Conservation (phyloP, 108 stramenopile species). For the Cylindrotheca fusiformis region DNA sequence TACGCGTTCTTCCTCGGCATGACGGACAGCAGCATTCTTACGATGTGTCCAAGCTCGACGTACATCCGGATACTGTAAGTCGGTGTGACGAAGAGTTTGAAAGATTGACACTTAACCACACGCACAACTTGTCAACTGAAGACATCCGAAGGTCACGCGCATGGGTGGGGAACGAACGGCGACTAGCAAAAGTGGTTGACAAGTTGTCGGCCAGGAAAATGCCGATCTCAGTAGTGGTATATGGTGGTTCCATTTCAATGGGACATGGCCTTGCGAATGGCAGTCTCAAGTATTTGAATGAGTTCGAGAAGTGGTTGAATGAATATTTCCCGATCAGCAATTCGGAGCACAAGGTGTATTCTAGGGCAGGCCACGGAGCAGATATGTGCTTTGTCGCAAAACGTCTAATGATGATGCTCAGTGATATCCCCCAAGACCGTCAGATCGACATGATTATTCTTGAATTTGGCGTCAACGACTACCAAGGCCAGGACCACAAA, state of each 20-base stretch:
- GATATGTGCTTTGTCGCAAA: constrained; percentile 63
- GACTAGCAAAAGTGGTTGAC: constrained; percentile 24
- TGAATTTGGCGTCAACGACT: constrained; percentile 64
- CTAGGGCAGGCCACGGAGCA: constrained; percentile 60
- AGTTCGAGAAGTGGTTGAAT: constrained; percentile 58
- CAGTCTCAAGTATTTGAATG: constrained; percentile 30
- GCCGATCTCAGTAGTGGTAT: constrained; percentile 46
- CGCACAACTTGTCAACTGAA: constrained; percentile 41
- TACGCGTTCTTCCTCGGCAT: neutral
- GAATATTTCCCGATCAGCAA: constrained; percentile 41
- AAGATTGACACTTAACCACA: constrained; percentile 31
- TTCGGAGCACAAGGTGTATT: constrained; percentile 36
- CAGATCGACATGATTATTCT: constrained; percentile 49
- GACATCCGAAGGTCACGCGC: constrained; percentile 42
- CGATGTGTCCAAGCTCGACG: neutral
- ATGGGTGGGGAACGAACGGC: constrained; percentile 47
- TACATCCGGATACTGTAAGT: neutral
- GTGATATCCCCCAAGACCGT: constrained; percentile 31
- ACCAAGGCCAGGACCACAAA: constrained; percentile 66
- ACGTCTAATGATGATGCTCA: constrained; percentile 43
- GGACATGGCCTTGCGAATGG: constrained; percentile 43
- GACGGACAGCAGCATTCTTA: neutral
- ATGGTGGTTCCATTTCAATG: constrained; percentile 57
- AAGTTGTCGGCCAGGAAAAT: constrained; percentile 16
- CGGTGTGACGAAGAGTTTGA: constrained; percentile 38